Percentiles rank a stretch among this genome's conserved stretches.
These are phyloP conservation scores for Penicillium fuscoglaucum DNA, from an alignment of 2,329 filamentous ascomycete species.

Conservation along the genomic window DNA sequence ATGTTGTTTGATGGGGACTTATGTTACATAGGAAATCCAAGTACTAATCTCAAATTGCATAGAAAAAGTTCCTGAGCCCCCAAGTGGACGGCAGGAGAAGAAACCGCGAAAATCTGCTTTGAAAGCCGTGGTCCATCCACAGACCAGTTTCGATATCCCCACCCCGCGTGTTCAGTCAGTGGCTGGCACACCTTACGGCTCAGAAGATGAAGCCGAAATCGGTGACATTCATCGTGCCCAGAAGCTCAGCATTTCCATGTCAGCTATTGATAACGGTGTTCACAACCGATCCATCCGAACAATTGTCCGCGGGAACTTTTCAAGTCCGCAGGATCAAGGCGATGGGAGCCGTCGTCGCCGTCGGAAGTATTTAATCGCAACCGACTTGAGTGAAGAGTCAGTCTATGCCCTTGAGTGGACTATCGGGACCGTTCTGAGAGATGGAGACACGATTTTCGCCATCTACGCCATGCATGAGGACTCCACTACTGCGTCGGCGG, in stretches of 20 bases:
- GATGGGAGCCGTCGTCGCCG: slow-evolving; percentile 76
- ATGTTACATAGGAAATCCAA: neutral
- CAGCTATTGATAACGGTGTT: slow-evolving; percentile 70
- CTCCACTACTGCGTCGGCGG: slow-evolving; percentile 36
- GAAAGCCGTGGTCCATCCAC: slow-evolving; percentile 68
- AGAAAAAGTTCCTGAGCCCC: slow-evolving; percentile 15
- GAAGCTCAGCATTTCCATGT: slow-evolving; percentile 77
- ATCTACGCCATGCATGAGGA: slow-evolving; percentile 96
- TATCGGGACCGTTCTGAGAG: slow-evolving; percentile 87
- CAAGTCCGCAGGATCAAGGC: slow-evolving; percentile 68
- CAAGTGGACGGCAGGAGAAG: slow-evolving; percentile 37
- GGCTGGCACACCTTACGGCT: slow-evolving; percentile 66
- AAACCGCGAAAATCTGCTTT: slow-evolving; percentile 35
- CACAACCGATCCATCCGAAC: slow-evolving; percentile 83
- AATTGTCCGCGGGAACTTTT: slow-evolving; percentile 85
- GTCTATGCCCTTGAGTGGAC: slow-evolving; percentile 97
- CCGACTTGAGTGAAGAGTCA: slow-evolving; percentile 89
- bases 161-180: slow-evolving; percentile 58
- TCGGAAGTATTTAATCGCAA: slow-evolving; percentile 92
- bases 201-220: slow-evolving; percentile 81
- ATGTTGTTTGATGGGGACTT: slow-evolving; percentile 23
- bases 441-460: slow-evolving; percentile 89
- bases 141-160: slow-evolving; percentile 73
- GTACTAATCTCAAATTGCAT: slow-evolving; percentile 4
- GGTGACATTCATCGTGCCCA: slow-evolving; percentile 86